Percentiles rank a stretch among this genome's conserved stretches.
phyloP scores from a whole-genome alignment of 495 filamentous ascomycete genomes.

The Hyaloscypha hepaticicola region DNA sequence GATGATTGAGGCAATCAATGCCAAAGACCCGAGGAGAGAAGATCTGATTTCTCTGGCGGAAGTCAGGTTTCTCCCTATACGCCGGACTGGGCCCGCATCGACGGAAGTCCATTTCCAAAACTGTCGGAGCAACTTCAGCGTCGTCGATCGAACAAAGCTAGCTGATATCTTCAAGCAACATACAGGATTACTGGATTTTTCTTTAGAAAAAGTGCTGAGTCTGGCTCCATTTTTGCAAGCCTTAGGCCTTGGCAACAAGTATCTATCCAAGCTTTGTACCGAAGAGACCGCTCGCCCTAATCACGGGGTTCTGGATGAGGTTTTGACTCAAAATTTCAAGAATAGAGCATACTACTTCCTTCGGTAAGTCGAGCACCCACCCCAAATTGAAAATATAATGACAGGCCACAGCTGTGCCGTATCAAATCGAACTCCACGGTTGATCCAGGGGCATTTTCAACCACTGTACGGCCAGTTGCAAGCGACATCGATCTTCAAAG shows the following conservation, averaged over 20 bases:
- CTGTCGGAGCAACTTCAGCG: constrained; percentile 32
- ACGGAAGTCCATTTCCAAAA: not conserved
- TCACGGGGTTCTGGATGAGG: constrained; percentile 25
- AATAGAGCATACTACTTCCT: constrained; percentile 41
- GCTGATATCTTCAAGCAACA: constrained; percentile 30
- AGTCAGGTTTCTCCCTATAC: not conserved
- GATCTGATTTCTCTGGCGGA: not conserved
- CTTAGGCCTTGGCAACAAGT: constrained; percentile 35
- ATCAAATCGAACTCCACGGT: constrained; percentile 38
- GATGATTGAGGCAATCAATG: constrained; percentile 18
- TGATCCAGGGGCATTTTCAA: constrained; percentile 15
- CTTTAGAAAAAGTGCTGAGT: constrained; percentile 34
- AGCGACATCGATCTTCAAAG: constrained; percentile 30
- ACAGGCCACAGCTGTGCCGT: constrained; percentile 25
- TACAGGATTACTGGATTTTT: constrained; percentile 41
- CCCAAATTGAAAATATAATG: constrained; percentile 12
- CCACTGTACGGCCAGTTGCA: constrained; percentile 35
- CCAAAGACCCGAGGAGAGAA: constrained; percentile 7
- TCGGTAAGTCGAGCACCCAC: constrained; percentile 31
- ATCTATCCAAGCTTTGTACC: constrained; percentile 38
- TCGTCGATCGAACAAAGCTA: constrained; percentile 40
- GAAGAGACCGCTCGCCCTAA: constrained; percentile 35
- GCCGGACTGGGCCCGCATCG: too few relatives aligned
- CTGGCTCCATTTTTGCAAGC: constrained; percentile 40
- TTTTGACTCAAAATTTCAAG: constrained; percentile 32